These are phyloP conservation scores for Toxoplasma gondii DNA, from an alignment of 169 alveolate genomes.

Conservation along the genomic window DNA sequence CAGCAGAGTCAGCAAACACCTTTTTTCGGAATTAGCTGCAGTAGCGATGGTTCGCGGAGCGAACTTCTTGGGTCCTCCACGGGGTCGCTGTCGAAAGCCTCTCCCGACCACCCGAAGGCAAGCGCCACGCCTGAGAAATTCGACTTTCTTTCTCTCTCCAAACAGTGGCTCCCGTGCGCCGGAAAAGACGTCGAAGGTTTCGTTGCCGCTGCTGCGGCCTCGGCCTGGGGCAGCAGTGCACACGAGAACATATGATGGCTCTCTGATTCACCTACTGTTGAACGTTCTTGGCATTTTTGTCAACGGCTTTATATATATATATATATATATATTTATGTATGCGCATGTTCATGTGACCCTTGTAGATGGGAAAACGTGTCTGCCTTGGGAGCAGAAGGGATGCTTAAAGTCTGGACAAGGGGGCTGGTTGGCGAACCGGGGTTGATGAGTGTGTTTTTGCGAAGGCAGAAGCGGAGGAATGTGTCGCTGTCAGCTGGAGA, in stretches of 20 bases:
- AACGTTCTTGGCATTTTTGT: background rate
- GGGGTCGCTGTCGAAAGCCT: background rate
- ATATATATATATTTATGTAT: too few species aligned
- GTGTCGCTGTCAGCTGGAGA: too few species aligned
- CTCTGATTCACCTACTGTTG: too few species aligned
- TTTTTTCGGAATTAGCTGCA: conserved; percentile 21
- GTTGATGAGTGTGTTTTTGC: too few species aligned
- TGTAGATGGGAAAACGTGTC: too few species aligned
- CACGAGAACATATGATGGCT: background rate
- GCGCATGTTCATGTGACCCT: background rate
- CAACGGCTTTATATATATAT: too few species aligned
- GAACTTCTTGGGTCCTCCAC: conserved; percentile 15
- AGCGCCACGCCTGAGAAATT: background rate
- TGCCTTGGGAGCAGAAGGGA: too few species aligned
- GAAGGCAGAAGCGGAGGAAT: too few species aligned
- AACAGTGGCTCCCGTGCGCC: background rate
- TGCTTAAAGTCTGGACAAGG: too few species aligned
- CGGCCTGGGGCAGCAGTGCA: background rate
- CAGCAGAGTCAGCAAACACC: conserved; percentile 17
- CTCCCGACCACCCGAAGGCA: background rate
- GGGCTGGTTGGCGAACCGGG: too few species aligned
- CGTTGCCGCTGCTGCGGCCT: background rate
- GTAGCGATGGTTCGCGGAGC: conserved; percentile 1
- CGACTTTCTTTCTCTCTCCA: background rate
- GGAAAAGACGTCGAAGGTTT: background rate